Conservation (phyloP, 257 asterid genomes). For the Solanum neorickii region DNA sequence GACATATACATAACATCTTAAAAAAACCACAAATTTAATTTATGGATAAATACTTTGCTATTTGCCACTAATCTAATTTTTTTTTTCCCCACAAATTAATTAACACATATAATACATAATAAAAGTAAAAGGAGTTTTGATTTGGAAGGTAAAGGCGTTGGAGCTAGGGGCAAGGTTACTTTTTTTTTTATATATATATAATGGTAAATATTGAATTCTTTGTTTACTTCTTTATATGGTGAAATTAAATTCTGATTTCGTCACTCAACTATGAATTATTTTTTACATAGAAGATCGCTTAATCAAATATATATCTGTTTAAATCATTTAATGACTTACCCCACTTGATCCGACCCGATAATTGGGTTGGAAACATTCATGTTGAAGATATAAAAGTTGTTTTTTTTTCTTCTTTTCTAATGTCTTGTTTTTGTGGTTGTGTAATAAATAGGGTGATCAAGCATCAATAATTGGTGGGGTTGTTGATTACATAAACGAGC, state of each 20-base stretch:
- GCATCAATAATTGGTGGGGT: constrained; percentile 97
- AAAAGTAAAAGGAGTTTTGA: neutral
- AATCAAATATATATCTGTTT: no score
- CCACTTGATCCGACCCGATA: neutral
- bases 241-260: neutral
- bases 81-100: neutral
- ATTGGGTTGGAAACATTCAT: neutral
- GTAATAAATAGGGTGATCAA: constrained; percentile 63
- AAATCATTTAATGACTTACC: neutral
- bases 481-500: constrained; percentile 68
- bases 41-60: neutral
- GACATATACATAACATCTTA: neutral
- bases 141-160: neutral
- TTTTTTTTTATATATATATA: no score
- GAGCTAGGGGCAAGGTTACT: neutral
- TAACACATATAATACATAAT: neutral
- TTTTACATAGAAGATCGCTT: no score
- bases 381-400: neutral
- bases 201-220: neutral
- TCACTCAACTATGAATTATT: no score
- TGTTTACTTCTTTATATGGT: neutral
- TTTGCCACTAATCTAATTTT: neutral
- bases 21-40: neutral
- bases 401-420: neutral
- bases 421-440: neutral